phyloP scores from a whole-genome alignment of 495 filamentous ascomycete species.

The Daldinia loculata region DNA sequence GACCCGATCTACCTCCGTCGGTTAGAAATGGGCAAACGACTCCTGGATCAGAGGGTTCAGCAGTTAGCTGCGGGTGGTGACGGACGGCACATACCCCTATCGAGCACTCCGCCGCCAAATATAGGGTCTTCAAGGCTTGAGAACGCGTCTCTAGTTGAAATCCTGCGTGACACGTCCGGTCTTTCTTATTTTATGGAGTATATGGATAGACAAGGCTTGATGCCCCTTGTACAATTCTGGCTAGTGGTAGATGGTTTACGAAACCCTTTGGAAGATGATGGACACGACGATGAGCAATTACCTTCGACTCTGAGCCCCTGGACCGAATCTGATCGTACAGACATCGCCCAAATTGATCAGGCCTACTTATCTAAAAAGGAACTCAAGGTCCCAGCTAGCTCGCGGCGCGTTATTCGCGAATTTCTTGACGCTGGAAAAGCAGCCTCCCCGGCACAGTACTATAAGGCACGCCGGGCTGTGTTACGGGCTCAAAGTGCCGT shows the following conservation, averaged over 20 bases:
- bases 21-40: slow-evolving; percentile 87
- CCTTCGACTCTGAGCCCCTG: slow-evolving; percentile 71
- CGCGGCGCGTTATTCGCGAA: slow-evolving; percentile 71
- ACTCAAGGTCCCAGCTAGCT: slow-evolving; percentile 74
- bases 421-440: slow-evolving; percentile 80
- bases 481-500: slow-evolving; percentile 82
- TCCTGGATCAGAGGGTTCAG: slow-evolving; percentile 89
- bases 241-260: slow-evolving; percentile 96
- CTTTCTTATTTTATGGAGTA: slow-evolving; percentile 99
- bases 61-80: slow-evolving; percentile 76
- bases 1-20: slow-evolving; percentile 88
- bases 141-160: slow-evolving; percentile 77
- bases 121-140: slow-evolving; percentile 66
- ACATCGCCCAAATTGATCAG: slow-evolving; percentile 88
- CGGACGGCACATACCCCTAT: slow-evolving; percentile 51
- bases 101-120: slow-evolving; percentile 42
- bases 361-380: slow-evolving; percentile 85
- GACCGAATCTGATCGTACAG: slow-evolving; percentile 84
- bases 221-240: slow-evolving; percentile 97
- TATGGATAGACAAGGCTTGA: slow-evolving; percentile 90
- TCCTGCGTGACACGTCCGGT: slow-evolving; percentile 87
- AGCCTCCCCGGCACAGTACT: slow-evolving; percentile 83
- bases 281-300: slow-evolving; percentile 69
- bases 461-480: slow-evolving; percentile 81
- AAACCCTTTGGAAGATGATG: slow-evolving; percentile 93